Evolutionary conservation across 2,329 filamentous ascomycete genomes (phyloP).

Genomic region (Cladosporium sp.): DNA sequence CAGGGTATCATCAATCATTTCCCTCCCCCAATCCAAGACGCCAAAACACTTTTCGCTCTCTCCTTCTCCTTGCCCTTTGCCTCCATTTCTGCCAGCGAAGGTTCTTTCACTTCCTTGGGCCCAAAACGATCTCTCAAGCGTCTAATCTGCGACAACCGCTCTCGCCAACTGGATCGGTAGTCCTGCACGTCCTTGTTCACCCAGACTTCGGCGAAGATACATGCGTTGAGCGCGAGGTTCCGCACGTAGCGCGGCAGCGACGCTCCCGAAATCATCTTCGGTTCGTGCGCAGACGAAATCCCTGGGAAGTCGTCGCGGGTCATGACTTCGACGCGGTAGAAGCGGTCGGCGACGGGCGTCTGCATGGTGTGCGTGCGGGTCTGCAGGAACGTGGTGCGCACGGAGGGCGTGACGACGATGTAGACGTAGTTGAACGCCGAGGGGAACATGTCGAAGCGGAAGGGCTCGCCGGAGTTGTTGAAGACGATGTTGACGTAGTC

Average conservation of each 20-base stretch:
- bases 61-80: constrained; percentile 21
- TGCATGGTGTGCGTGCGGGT: constrained; percentile 53
- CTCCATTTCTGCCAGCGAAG: neutral
- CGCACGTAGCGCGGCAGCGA: constrained; percentile 84
- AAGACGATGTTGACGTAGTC: constrained; percentile 98
- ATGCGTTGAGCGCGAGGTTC: constrained; percentile 87
- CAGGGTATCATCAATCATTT: constrained; percentile 23
- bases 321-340: constrained; percentile 88
- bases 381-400: constrained; percentile 73
- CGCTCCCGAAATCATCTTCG: constrained; percentile 82
- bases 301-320: constrained; percentile 87
- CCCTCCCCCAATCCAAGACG: constrained; percentile 22
- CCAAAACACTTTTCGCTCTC: constrained; percentile 20
- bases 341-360: constrained; percentile 48
- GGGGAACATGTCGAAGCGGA: constrained; percentile 80
- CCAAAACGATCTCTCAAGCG: constrained; percentile 68
- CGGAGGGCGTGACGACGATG: constrained; percentile 91
- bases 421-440: constrained; percentile 97
- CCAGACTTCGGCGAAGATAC: constrained; percentile 93
- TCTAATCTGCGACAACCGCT: constrained; percentile 81
- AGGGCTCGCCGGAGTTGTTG: constrained; percentile 87
- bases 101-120: neutral
- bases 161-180: constrained; percentile 86
- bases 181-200: constrained; percentile 66
- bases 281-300: constrained; percentile 84